Percentiles rank a stretch among this genome's conserved stretches.
These are phyloP conservation scores for Epichloe elymi DNA, from an alignment of 2,329 filamentous ascomycete species.

Conservation along the genomic window DNA sequence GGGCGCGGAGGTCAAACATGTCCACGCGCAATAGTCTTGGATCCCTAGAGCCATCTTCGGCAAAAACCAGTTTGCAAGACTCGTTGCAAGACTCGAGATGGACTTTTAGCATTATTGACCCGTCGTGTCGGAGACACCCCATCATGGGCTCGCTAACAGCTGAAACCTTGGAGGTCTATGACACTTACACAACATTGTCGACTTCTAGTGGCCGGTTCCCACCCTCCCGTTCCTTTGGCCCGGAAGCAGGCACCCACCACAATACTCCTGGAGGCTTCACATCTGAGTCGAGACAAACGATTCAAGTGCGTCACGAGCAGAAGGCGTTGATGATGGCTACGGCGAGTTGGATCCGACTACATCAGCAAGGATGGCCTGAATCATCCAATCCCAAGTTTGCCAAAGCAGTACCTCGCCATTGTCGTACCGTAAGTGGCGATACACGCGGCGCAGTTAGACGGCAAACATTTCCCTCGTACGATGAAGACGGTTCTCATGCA, in stretches of 20 bases:
- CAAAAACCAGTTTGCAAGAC: slow-evolving; percentile 13
- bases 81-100: slow-evolving; percentile 40
- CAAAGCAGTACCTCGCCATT: slow-evolving; percentile 11
- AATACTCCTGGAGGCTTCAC: slow-evolving; percentile 10
- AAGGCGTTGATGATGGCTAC: slow-evolving; percentile 26
- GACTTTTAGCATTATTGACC: slow-evolving; percentile 66
- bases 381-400: slow-evolving; percentile 18
- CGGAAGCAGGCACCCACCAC: slow-evolving; percentile 11
- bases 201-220: slow-evolving; percentile 34
- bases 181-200: slow-evolving; percentile 49
- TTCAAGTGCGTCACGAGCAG: slow-evolving; percentile 19
- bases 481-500: slow-evolving; percentile 3
- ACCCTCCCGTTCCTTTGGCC: slow-evolving; percentile 25
- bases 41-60: slow-evolving; percentile 10
- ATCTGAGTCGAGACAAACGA: slow-evolving; percentile 18
- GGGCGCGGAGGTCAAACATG: slow-evolving; percentile 41
- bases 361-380: slow-evolving; percentile 23
- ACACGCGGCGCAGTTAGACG: slow-evolving; percentile 1
- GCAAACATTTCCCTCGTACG: slow-evolving; percentile 8
- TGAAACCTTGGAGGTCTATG: slow-evolving; percentile 52
- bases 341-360: slow-evolving; percentile 24
- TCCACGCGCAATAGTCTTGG: slow-evolving; percentile 8
- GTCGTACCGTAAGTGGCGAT: slow-evolving; percentile 10
- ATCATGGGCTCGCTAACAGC: slow-evolving; percentile 57
- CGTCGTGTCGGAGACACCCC: slow-evolving; percentile 55